These are phyloP conservation scores for Plasmodium gonderi DNA, from an alignment of 169 alveolate genomes.

Conservation along the genomic window DNA sequence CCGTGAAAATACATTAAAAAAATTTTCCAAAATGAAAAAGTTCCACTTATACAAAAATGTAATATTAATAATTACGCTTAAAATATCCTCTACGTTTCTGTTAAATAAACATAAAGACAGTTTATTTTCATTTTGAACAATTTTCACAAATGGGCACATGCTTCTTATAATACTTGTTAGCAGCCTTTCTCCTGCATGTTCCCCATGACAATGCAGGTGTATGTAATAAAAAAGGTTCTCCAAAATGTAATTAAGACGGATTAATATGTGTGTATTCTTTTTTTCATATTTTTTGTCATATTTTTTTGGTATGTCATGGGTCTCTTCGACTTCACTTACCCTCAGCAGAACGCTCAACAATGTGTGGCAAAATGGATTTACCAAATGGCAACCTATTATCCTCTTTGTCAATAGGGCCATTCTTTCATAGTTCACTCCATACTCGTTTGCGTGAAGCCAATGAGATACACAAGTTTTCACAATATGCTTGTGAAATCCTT, in stretches of 20 bases:
- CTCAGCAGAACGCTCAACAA: background rate
- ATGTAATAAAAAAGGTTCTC: slow-evolving; percentile 41
- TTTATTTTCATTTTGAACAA: slow-evolving; percentile 8
- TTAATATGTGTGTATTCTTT: background rate
- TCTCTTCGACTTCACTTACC: background rate
- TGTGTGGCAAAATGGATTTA: slow-evolving; percentile 2
- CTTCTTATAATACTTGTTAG: background rate
- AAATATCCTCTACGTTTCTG: slow-evolving; percentile 1
- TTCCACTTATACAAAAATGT: slow-evolving; percentile 16
- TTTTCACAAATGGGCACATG: background rate
- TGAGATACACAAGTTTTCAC: slow-evolving; percentile 12
- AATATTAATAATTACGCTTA: slow-evolving; percentile 14
- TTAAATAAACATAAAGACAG: slow-evolving; percentile 39
- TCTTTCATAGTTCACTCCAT: slow-evolving; percentile 28
- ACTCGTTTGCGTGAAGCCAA: background rate
- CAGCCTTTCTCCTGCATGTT: background rate
- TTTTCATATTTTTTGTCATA: background rate
- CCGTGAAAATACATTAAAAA: slow-evolving; percentile 15
- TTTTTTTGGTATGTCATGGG: background rate
- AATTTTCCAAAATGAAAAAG: slow-evolving; percentile 31
- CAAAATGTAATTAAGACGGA: background rate
- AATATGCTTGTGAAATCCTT: slow-evolving; percentile 21
- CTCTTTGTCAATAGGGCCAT: slow-evolving; percentile 7
- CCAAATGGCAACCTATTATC: slow-evolving; percentile 4
- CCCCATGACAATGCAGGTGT: slow-evolving; percentile 19